A percentile compares a stretch with the other conserved stretches of the same genome.
phyloP scores from a whole-genome alignment of 345 rosid genomes.

The Syzygium oleosum region DNA sequence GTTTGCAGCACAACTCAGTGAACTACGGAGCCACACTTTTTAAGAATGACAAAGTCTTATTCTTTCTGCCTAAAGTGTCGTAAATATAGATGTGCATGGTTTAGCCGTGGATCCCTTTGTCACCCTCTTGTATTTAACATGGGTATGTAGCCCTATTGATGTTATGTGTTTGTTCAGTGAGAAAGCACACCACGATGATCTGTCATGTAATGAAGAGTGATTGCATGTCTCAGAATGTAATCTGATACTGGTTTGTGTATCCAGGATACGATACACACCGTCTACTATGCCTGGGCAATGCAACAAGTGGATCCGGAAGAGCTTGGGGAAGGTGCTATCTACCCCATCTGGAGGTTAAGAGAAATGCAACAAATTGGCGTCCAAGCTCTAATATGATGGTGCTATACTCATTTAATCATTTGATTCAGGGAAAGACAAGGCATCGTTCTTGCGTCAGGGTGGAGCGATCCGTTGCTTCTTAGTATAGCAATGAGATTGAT shows the following conservation, averaged over 20 bases:
- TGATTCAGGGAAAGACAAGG: neutral
- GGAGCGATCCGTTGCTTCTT: neutral
- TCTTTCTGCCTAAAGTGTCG: neutral
- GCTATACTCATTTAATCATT: neutral
- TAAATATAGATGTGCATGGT: neutral
- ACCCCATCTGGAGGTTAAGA: slow-evolving; percentile 87
- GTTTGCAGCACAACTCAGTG: neutral
- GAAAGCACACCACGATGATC: neutral
- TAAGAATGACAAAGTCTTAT: neutral
- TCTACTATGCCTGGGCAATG: slow-evolving; percentile 91
- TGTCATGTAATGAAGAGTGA: neutral
- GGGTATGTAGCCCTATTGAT: neutral
- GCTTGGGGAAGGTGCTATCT: slow-evolving; percentile 72
- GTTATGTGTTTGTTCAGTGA: neutral
- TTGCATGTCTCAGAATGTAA: neutral
- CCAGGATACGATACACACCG: slow-evolving; percentile 82
- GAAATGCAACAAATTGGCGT: slow-evolving; percentile 68
- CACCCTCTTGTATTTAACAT: neutral
- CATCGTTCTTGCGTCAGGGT: neutral
- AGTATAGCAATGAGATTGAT: neutral
- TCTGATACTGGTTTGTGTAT: neutral
- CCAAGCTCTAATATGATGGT: slow-evolving; percentile 58
- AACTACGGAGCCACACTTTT: neutral
- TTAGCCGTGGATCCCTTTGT: neutral
- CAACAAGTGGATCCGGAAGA: slow-evolving; percentile 83